A percentile compares a stretch with the other conserved stretches of the same genome.
phyloP scores from a whole-genome alignment of 179 eudicot species.

The Monotropa hypopitys region DNA sequence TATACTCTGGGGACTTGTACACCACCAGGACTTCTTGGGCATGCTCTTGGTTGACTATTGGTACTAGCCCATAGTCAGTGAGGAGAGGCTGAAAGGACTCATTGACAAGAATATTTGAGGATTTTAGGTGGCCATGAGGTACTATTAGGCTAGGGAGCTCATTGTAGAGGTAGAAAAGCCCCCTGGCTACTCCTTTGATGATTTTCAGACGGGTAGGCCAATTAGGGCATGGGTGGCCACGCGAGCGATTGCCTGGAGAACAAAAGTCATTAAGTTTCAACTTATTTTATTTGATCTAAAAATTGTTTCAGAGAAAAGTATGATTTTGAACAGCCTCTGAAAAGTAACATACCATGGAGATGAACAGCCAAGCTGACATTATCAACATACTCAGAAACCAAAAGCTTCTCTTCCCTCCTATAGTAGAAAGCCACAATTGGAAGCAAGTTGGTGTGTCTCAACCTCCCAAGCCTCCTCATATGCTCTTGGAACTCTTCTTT shows the following conservation, averaged over 20 bases:
- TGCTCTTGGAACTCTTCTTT: slow-evolving; percentile 78
- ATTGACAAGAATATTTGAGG: slow-evolving; percentile 72
- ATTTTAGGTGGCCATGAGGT: slow-evolving; percentile 85
- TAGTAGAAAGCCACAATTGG: slow-evolving; percentile 69
- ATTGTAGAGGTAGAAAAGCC: slow-evolving; percentile 52
- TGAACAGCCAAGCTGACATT: slow-evolving; percentile 58
- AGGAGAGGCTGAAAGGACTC: slow-evolving; percentile 49
- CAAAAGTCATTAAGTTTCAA: background rate
- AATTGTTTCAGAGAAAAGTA: background rate
- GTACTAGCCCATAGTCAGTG: slow-evolving; percentile 58
- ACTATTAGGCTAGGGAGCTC: slow-evolving; percentile 49
- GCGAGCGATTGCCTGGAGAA: slow-evolving; percentile 18
- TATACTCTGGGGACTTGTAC: slow-evolving; percentile 81
- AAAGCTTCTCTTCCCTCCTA: slow-evolving; percentile 75
- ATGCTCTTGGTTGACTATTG: slow-evolving; percentile 42
- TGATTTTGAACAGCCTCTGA: too few species aligned
- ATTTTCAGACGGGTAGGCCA: slow-evolving; percentile 58
- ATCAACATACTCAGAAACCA: slow-evolving; percentile 35
- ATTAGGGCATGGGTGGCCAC: slow-evolving; percentile 22
- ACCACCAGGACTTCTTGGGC: slow-evolving; percentile 67
- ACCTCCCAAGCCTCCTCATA: slow-evolving; percentile 67
- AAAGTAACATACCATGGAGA: slow-evolving; percentile 52
- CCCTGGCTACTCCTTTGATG: slow-evolving; percentile 60
- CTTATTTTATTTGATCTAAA: background rate
- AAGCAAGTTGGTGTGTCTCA: slow-evolving; percentile 54